Evolutionary conservation across 108 stramenopile species (phyloP).

Genomic region (Chaetoceros tenuissimus): DNA sequence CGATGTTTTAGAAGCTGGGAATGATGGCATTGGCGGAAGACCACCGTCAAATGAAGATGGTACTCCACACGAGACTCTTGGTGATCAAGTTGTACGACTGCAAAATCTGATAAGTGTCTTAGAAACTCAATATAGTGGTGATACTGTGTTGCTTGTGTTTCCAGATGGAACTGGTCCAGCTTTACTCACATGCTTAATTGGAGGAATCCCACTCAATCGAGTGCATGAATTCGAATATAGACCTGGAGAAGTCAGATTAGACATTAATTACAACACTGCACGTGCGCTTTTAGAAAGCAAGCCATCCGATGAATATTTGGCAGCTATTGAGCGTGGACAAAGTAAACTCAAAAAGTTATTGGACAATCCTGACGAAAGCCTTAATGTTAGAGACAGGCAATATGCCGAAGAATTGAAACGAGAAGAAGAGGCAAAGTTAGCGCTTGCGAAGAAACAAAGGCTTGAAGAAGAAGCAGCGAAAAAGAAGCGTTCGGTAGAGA

Average conservation of each 20-base stretch:
- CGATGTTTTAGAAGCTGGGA: conserved; percentile 56
- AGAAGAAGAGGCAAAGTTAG: conserved; percentile 4
- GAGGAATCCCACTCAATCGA: conserved; percentile 57
- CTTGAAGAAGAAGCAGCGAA: conserved; percentile 1
- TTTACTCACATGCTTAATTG: conserved; percentile 64
- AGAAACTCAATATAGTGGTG: conserved; percentile 69
- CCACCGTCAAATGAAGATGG: conserved; percentile 75
- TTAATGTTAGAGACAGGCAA: conserved; percentile 28
- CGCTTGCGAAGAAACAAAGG: conserved; percentile 8
- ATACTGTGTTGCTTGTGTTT: conserved; percentile 60
- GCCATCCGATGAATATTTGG: conserved; percentile 15
- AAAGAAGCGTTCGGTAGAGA: conserved; percentile 6
- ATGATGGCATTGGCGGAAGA: conserved; percentile 39
- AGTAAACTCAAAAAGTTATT: conserved; percentile 12
- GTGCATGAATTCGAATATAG: conserved; percentile 57
- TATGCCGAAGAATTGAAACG: conserved; percentile 18
- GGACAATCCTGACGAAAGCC: conserved; percentile 15
- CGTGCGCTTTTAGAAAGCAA: conserved; percentile 9
- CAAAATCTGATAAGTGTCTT: conserved; percentile 46
- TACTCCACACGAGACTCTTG: conserved; percentile 67
- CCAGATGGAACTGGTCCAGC: conserved; percentile 76
- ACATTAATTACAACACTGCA: conserved; percentile 30
- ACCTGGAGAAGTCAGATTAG: conserved; percentile 53
- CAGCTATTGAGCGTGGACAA: conserved; percentile 17
- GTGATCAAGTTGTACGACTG: conserved; percentile 62